A percentile compares a stretch with the other conserved stretches of the same genome.
phyloP scores from a whole-genome alignment of 805 yeast species.

The Yamadazyma sp. region DNA sequence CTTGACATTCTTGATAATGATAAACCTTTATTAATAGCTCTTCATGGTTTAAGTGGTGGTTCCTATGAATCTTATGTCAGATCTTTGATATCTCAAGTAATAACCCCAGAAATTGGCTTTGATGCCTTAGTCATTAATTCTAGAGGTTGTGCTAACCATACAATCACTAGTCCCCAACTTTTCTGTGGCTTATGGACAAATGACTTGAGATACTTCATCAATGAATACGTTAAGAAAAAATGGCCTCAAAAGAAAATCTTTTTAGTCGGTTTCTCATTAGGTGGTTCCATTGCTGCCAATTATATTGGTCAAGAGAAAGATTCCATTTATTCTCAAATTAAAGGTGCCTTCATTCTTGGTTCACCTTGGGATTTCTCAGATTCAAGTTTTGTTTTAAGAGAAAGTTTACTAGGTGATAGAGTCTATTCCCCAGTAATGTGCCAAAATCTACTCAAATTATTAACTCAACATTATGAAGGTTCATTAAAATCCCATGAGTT shows the following conservation, averaged over 20 bases:
- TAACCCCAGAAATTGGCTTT: conserved; percentile 37
- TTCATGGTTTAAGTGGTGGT: conserved; percentile 80
- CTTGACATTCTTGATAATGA: conserved; percentile 40
- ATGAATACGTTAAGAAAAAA: conserved; percentile 43
- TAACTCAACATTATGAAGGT: conserved; percentile 29
- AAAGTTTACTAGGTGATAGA: conserved; percentile 35
- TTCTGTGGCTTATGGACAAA: conserved; percentile 69
- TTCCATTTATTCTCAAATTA: conserved; percentile 46
- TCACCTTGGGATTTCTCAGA: conserved; percentile 73
- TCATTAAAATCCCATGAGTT: conserved; percentile 21
- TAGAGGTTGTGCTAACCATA: conserved; percentile 77
- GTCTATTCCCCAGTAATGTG: conserved; percentile 44
- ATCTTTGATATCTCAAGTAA: conserved; percentile 46
- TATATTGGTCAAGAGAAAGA: conserved; percentile 63
- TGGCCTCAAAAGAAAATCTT: conserved; percentile 66
- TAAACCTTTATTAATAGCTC: conserved; percentile 58
- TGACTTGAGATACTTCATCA: conserved; percentile 60
- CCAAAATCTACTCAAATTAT: conserved; percentile 31
- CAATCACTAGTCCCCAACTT: conserved; percentile 63
- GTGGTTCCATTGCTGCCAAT: conserved; percentile 64
- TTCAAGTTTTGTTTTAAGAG: conserved; percentile 45
- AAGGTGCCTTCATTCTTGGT: conserved; percentile 59
- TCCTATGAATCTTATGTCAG: conserved; percentile 73
- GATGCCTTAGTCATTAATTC: conserved; percentile 63
- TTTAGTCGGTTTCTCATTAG: conserved; percentile 69